A percentile compares a stretch with the other conserved stretches of the same genome.
Evolutionary conservation across 2,329 filamentous ascomycete genomes (phyloP).

Genomic region (Alternaria conjuncta): DNA sequence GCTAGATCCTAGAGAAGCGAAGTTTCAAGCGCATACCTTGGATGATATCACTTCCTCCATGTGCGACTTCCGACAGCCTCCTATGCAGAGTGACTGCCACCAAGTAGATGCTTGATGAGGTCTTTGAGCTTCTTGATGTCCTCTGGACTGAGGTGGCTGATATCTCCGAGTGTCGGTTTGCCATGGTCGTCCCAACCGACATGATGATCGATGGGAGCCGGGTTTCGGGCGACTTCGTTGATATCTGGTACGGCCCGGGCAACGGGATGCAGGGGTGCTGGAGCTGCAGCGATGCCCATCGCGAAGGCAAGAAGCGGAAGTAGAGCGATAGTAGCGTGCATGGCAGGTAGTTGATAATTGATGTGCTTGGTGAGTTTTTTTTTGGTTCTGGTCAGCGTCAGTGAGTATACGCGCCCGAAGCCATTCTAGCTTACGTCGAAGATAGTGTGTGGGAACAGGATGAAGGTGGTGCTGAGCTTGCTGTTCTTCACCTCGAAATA

Average conservation of each 20-base stretch:
- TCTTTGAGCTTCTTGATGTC: slow-evolving; percentile 5
- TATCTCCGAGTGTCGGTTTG: slow-evolving; percentile 3
- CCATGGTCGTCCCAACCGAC: slow-evolving; percentile 8
- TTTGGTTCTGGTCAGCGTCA: neutral
- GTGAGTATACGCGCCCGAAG: neutral
- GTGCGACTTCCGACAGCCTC: neutral
- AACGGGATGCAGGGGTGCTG: slow-evolving; percentile 5
- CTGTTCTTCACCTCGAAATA: neutral
- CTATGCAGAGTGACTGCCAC: neutral
- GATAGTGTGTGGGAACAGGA: neutral
- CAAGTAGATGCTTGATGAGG: slow-evolving; percentile 1
- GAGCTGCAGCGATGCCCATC: slow-evolving; percentile 10
- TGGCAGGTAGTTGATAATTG: neutral
- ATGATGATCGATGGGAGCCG: slow-evolving; percentile 22
- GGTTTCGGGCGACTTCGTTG: slow-evolving; percentile 22
- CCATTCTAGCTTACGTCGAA: neutral
- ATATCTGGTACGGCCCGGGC: slow-evolving; percentile 17
- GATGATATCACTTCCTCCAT: neutral
- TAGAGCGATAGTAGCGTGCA: slow-evolving; percentile 12
- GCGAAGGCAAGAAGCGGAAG: slow-evolving; percentile 15
- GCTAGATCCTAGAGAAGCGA: neutral
- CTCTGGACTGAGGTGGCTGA: neutral
- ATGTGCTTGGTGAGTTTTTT: neutral
- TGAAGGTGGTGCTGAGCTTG: neutral
- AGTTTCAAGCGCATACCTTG: neutral